Conservation (phyloP, 2,329 filamentous ascomycete species). For the Sarocladiaceae sp. region DNA sequence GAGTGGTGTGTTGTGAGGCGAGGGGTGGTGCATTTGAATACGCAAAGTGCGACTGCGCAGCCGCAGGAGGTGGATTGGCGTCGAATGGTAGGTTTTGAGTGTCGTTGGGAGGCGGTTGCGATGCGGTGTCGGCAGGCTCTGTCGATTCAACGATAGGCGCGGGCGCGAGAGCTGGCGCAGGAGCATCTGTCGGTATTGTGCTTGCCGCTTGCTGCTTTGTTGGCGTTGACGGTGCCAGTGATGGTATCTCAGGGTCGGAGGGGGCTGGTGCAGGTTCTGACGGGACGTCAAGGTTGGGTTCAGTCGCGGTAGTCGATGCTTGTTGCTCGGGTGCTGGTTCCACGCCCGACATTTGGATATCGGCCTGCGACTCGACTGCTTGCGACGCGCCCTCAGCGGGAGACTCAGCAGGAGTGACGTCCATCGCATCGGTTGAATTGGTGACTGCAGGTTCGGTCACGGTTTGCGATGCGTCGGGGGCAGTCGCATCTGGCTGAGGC, state of each 20-base stretch:
- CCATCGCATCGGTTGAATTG: not conserved
- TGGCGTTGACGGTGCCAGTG: constrained; percentile 5
- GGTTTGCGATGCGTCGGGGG: too few relatives aligned
- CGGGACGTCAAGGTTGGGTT: constrained; percentile 3
- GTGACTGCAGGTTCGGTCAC: not conserved
- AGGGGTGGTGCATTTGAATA: not conserved
- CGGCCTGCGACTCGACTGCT: not conserved
- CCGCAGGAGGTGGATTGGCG: not conserved
- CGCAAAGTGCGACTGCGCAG: constrained; percentile 1
- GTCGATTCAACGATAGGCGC: not conserved
- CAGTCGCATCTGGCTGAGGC: constrained; percentile 8
- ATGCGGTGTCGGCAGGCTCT: not conserved
- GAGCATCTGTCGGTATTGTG: not conserved
- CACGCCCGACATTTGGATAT: constrained; percentile 1
- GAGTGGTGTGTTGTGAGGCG: constrained; percentile 3
- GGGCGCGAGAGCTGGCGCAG: constrained; percentile 1
- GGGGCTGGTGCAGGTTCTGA: not conserved
- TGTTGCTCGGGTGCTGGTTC: not conserved
- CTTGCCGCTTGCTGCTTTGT: constrained; percentile 1
- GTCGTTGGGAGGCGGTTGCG: not conserved
- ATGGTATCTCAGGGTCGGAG: constrained; percentile 3
- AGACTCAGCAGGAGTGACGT: not conserved
- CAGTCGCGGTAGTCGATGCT: constrained; percentile 2
- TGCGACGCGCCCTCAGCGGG: not conserved
- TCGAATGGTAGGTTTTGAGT: not conserved